Base-by-base conservation (phyloP, 208 protist species). In the Crithidia thermophila region DNA sequence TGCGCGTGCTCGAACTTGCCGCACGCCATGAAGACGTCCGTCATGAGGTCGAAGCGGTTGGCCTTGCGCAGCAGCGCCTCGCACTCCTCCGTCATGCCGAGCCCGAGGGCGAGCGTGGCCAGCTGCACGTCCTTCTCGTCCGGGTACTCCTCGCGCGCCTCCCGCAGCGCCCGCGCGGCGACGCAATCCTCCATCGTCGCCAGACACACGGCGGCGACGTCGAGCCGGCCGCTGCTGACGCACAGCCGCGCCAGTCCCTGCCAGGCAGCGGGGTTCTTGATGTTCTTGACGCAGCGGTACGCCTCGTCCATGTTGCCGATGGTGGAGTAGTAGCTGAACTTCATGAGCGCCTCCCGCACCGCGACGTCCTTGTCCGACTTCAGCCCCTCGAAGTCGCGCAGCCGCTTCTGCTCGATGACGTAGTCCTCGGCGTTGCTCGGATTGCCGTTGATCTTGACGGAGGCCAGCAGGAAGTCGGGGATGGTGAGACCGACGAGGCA, bases 301-400 rank as follows among this genome's bases (percentile, higher is more conserved):
- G 96, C 98, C 82, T 98, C 98, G 77, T 98, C 98, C 96, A 99
- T 98, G 77, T 98, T 97, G 40, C 96, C 97, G 31, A 98, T 95
- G 14, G 97, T 98, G 20, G 98, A 88, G 72, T 98, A 95, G 81
- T 98, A 99, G 67, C 90, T 96, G 73, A 99, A 99, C 72, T 97
- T 90, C 79, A 98, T 89, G 31, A 99, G 82, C 53, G 97, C 98
- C 65, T 98, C 88, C 13, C 92, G 85, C 21, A 97, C 93, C 4
- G 71, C 81, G 0, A 79, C 84, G 66, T 98, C 92, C 50, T 94
- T 91, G 42, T 95, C 88, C 25, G 84, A 86, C 63, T 94, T 89
- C 14, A 98, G 75, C 3, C 92, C 95, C 60, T 97, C 94, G 84
- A 98, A 98, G 64, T 98, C 95, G 39, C 90, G 90, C 72, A 98